Evolutionary conservation across 1,284 basidiomycete species (phyloP), one percentile per base, ranked within the genome.

Genomic region (Athelia sp.): DNA sequence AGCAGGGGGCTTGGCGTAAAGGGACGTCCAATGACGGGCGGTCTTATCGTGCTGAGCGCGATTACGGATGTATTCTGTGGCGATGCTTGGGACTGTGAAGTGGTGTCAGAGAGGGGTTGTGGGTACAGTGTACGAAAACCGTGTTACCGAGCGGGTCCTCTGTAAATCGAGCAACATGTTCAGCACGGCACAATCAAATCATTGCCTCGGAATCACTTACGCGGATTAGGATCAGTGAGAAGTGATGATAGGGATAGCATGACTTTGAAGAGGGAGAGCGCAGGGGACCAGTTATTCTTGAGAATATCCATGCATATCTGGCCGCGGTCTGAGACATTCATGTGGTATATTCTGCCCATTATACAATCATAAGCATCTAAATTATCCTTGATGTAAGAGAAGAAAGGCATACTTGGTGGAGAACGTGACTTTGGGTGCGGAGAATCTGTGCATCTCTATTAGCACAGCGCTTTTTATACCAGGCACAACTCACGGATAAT

Each of bases 331-430:
- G 86, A 86, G 50, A 95, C 90, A 62, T 95, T 95, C 87, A 93
- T 94, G 61, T 95, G 92, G 62, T 94, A 94, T 63, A 94, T 91
- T 61, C 89, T 91, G 40, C n/a, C n/a, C n/a, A n/a, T n/a, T n/a
- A n/a, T 21, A 19, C 4, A 13, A 4, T 6, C 6, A 29, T 18
- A n/a, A 18, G 34, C 29, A 38, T 29, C 26, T 6, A 13, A 4
- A 13, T 29, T 13, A 29, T 29, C 26, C 4, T 13, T 13, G 13
- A 13, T 29, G 26, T 13, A 13, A 13, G 26, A 29, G 26, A 29
- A 29, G 6, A 4, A 1, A 29, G 21, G 62, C 78, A 52, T 58
- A 84, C 84, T 83, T 71, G 1, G 92, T 95, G 50, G 78, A 73
- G 66, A 94, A 93, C 14, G 76, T 70, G 31, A 92, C 79, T 58